Conservation (phyloP, 257 asterid species). For the Solanum tarijense region DNA sequence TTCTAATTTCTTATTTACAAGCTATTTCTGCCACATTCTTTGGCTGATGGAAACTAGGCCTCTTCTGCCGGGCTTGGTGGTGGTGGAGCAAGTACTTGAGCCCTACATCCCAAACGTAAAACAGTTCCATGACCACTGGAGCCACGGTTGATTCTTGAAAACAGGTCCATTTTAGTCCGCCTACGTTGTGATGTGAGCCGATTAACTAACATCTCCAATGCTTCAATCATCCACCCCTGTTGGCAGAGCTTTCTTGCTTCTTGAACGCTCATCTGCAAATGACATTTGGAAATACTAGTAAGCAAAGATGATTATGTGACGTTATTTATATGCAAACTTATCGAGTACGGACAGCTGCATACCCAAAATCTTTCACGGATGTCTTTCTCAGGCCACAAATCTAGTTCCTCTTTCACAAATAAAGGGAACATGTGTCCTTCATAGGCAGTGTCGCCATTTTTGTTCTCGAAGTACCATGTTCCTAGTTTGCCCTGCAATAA, state of each 20-base stretch:
- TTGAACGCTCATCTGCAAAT: constrained; percentile 27
- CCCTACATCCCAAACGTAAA: constrained; percentile 1
- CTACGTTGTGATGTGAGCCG: constrained; percentile 7
- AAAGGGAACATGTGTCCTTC: constrained; percentile 81
- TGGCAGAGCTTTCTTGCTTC: constrained; percentile 37
- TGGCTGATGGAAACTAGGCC: constrained; percentile 2
- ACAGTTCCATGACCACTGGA: neutral
- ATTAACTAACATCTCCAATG: constrained; percentile 19
- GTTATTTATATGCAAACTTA: neutral
- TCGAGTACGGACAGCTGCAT: neutral
- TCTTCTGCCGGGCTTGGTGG: neutral
- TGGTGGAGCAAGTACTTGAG: neutral
- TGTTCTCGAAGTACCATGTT: constrained; percentile 58
- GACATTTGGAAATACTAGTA: neutral
- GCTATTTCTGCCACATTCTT: neutral
- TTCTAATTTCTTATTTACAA: neutral
- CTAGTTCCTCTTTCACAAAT: constrained; percentile 64
- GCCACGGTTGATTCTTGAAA: neutral
- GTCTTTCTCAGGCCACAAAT: constrained; percentile 87
- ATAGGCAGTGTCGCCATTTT: constrained; percentile 28
- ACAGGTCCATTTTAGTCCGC: neutral
- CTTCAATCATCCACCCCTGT: constrained; percentile 39
- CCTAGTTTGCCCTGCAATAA: constrained; percentile 48
- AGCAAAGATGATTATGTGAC: neutral
- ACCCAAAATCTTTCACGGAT: constrained; percentile 80